Evolutionary conservation across 1,139 yeast genomes (phyloP).

Genomic region (Saccharomyces hybrid): DNA sequence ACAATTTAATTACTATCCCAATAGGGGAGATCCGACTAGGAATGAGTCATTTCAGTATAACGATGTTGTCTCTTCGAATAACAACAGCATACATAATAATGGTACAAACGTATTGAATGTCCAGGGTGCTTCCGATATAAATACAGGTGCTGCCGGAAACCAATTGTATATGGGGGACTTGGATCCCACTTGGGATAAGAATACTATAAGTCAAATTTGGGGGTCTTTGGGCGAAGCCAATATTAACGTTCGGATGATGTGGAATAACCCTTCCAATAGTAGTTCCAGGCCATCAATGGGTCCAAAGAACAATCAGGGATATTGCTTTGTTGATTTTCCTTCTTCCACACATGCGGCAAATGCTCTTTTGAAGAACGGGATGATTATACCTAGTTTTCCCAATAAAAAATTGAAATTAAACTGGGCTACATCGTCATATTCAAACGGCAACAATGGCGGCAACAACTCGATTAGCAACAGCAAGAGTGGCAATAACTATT

Average conservation of each 20-base stretch:
- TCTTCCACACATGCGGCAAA: conserved; percentile 56
- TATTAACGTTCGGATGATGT: conserved; percentile 46
- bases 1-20: background rate
- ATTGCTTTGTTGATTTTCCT: conserved; percentile 66
- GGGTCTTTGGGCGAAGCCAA: conserved; percentile 33
- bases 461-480: background rate
- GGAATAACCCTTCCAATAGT: conserved; percentile 24
- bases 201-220: conserved; percentile 54
- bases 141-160: conserved; percentile 2
- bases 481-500: conserved; percentile 37
- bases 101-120: background rate
- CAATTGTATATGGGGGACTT: conserved; percentile 58
- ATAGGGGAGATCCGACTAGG: background rate
- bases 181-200: conserved; percentile 67
- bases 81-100: background rate
- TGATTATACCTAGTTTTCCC: conserved; percentile 51
- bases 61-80: background rate
- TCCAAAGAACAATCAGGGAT: conserved; percentile 49
- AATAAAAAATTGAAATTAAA: conserved; percentile 57
- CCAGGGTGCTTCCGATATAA: background rate
- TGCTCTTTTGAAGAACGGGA: conserved; percentile 58
- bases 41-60: background rate
- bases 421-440: conserved; percentile 66
- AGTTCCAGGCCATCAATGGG: conserved; percentile 15
- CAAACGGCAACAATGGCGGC: conserved; percentile 37